These are phyloP conservation scores for Leccinum pachyderme DNA, from an alignment of 1,284 basidiomycete species.

Conservation along the genomic window DNA sequence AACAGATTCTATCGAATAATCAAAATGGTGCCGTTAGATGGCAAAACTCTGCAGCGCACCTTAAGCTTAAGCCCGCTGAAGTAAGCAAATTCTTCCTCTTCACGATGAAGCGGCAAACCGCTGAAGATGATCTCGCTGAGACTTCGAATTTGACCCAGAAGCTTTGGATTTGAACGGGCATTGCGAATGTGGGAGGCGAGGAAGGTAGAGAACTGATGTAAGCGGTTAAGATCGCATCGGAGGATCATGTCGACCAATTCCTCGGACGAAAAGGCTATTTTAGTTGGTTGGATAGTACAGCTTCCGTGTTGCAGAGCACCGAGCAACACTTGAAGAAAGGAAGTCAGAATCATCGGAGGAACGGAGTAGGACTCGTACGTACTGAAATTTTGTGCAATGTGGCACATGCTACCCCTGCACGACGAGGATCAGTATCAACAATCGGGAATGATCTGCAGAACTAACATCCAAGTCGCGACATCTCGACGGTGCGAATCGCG, in stretches of 20 bases:
- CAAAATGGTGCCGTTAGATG: conserved; percentile 5
- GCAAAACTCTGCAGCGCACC: conserved; percentile 36
- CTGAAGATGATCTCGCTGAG: conserved; percentile 62
- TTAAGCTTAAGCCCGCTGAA: conserved; percentile 55
- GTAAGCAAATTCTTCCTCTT: conserved; percentile 66
- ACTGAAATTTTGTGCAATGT: conserved; percentile 67
- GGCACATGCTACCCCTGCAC: conserved; percentile 67
- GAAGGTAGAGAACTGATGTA: conserved; percentile 70
- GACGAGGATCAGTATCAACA: conserved; percentile 30
- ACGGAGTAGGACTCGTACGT: conserved; percentile 33
- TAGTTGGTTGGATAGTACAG: conserved; percentile 67
- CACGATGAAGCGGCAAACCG: conserved; percentile 56
- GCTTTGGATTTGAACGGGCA: conserved; percentile 57
- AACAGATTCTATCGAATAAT: conserved; percentile 53
- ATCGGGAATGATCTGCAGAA: conserved; percentile 15
- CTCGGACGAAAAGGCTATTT: conserved; percentile 59
- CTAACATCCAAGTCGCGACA: conserved; percentile 67
- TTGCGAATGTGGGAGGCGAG: conserved; percentile 59
- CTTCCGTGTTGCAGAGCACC: conserved; percentile 67
- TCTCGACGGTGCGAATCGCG: conserved; percentile 52
- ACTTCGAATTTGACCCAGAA: conserved; percentile 52
- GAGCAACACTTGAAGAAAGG: conserved; percentile 48
- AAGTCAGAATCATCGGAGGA: conserved; percentile 25
- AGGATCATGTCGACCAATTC: conserved; percentile 71
- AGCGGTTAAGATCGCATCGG: conserved; percentile 62